phyloP scores from a whole-genome alignment of 352 stramenopile genomes.

The Phytophthora syringae region DNA sequence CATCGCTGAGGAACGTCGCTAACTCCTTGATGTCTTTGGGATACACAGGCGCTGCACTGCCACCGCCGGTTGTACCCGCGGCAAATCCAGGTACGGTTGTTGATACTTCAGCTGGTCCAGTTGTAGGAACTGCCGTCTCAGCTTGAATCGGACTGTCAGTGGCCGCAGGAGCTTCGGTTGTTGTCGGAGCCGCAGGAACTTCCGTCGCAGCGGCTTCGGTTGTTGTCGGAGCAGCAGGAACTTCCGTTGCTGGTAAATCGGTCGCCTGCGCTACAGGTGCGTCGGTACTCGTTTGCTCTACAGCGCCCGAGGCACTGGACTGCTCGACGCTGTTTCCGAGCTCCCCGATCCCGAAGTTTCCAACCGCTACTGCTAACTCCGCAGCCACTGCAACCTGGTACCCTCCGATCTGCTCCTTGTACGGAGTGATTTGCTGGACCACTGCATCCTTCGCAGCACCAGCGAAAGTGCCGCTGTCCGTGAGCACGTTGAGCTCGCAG shows the following conservation, averaged over 20 bases:
- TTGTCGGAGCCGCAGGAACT: not conserved
- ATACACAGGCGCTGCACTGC: constrained; percentile 39
- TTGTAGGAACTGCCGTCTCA: not conserved
- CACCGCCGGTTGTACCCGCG: constrained; percentile 43
- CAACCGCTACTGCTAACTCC: constrained; percentile 3
- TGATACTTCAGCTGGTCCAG: not conserved
- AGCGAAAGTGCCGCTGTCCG: constrained; percentile 11
- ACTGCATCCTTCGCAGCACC: constrained; percentile 1
- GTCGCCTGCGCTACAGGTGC: too few species aligned
- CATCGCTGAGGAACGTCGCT: constrained; percentile 40
- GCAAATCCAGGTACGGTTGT: constrained; percentile 13
- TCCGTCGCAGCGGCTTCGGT: not conserved
- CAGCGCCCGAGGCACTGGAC: too few species aligned
- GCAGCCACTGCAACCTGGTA: constrained; percentile 6
- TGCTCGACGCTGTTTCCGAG: not conserved
- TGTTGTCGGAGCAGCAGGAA: not conserved
- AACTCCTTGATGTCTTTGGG: constrained; percentile 48
- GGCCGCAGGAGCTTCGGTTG: constrained; percentile 1
- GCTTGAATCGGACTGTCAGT: too few species aligned
- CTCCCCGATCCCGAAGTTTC: constrained; percentile 24
- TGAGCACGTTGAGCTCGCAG: constrained; percentile 31
- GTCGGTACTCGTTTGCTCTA: too few species aligned
- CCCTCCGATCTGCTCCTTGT: constrained; percentile 8
- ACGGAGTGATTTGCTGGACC: constrained; percentile 7
- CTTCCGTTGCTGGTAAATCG: too few species aligned